Conservation (phyloP, 2,329 filamentous ascomycete genomes). For the Dactylellina drechsleri region DNA sequence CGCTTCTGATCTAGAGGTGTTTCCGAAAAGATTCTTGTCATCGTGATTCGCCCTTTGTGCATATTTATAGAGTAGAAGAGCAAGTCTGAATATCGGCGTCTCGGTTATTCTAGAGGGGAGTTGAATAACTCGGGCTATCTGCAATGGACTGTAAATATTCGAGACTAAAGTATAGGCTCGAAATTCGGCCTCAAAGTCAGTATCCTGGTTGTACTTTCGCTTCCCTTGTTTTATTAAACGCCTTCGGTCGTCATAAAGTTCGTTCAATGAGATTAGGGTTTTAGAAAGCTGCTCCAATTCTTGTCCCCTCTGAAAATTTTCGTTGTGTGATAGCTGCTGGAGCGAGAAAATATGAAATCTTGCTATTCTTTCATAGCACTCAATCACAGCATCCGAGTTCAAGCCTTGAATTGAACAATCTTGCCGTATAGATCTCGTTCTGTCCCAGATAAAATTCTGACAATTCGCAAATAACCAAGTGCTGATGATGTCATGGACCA, state of each 20-base stretch:
- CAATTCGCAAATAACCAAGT: conserved; percentile 68
- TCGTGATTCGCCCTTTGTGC: conserved; percentile 45
- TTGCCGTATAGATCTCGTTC: conserved; percentile 73
- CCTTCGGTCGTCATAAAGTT: conserved; percentile 70
- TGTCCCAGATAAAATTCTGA: conserved; percentile 75
- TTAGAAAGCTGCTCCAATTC: conserved; percentile 75
- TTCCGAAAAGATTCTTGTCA: conserved; percentile 52
- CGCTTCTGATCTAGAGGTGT: conserved; percentile 37
- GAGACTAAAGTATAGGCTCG: conserved; percentile 51
- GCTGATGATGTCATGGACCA: conserved; percentile 70
- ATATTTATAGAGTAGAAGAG: conserved; percentile 43
- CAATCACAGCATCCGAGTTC: conserved; percentile 68
- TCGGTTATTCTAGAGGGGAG: conserved; percentile 42
- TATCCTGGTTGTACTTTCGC: conserved; percentile 37
- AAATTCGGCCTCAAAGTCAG: conserved; percentile 51
- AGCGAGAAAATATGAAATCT: conserved; percentile 74
- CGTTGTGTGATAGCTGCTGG: conserved; percentile 71
- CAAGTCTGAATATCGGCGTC: conserved; percentile 40
- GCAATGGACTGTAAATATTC: conserved; percentile 42
- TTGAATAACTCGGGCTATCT: conserved; percentile 34
- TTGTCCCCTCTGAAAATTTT: conserved; percentile 70
- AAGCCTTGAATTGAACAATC: conserved; percentile 75
- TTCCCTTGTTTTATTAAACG: conserved; percentile 52
- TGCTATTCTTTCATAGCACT: conserved; percentile 73
- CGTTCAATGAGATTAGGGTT: conserved; percentile 72